Conservation (phyloP, 202 grass and related monocot genomes). For the Digitaria exilis region DNA sequence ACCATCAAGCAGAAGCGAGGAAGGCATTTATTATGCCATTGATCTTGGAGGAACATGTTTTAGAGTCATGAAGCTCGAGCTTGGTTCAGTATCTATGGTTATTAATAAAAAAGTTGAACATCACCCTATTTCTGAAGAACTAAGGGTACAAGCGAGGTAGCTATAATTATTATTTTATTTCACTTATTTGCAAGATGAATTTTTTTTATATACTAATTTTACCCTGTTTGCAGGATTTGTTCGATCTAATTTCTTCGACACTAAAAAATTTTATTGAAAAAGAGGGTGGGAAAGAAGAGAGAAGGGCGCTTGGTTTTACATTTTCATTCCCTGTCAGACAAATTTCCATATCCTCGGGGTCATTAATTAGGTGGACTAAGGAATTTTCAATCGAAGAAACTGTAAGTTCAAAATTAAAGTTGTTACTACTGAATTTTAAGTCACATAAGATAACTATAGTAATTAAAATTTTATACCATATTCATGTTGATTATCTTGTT, state of each 20-base stretch:
- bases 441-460: neutral
- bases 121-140: constrained; percentile 58
- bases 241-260: constrained; percentile 62
- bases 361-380: constrained; percentile 87
- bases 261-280: constrained; percentile 76
- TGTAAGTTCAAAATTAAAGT: constrained; percentile 54
- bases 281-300: constrained; percentile 47
- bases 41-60: constrained; percentile 81
- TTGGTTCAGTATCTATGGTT: constrained; percentile 61
- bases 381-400: constrained; percentile 75
- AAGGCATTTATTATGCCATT: constrained; percentile 79
- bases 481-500: neutral
- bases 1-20: constrained; percentile 59
- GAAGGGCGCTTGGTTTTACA: constrained; percentile 75
- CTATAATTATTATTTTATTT: neutral
- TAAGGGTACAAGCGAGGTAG: constrained; percentile 69
- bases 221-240: constrained; percentile 65
- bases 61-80: constrained; percentile 78
- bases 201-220: constrained; percentile 5
- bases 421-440: too few species aligned
- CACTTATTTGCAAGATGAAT: neutral
- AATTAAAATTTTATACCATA: neutral
- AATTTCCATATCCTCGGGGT: constrained; percentile 71
- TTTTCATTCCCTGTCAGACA: constrained; percentile 85
- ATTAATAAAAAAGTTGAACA: constrained; percentile 63